Base-by-base conservation (phyloP, 345 rosid species). In the Streptanthus diversifolius region DNA sequence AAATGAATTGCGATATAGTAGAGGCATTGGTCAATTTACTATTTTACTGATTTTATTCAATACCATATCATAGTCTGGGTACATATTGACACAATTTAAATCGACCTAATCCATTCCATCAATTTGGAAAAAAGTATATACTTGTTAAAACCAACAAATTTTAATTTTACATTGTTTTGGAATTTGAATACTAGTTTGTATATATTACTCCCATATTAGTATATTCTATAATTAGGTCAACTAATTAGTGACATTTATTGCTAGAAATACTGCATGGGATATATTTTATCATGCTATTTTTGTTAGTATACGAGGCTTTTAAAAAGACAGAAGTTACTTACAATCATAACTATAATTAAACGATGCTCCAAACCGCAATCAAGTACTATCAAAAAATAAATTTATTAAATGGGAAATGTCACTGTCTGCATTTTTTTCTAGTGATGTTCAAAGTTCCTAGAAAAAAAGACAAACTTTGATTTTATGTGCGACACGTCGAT, bases 401-500 rank as follows among this genome's bases (percentile, higher is more conserved):
- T 18, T 14, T 10, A 67, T 51, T 68, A 68, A 60, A 60, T 13
- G 39, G 63, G 0, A 61, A 60, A 75, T 68, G 74, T 61, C 70
- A 68, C 41, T 59, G 49, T 68, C 30, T 67, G 47, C 17, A 12
- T 29, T 49, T 37, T 41, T 57, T 7, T 22, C 3, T 4, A 35
- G 15, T 32, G 55, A 75, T 75, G 40, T 68, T 41, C 40, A 68
- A 68, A 41, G 64, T 61, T 75, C 22, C 2, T 41, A 13, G 47
- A 61, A 39, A 30, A 54, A 49, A 45, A 58, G 2, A 68, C 51
- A 32, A 41, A 53, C 35, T 24, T 61, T 53, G 49, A 53, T 43
- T 68, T 52, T 33, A 43, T 35, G 65, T 14, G 35, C 52, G 62
- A 76, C 79, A 76, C 70, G 75, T 76, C 2, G 29, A 32, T 75